Conservation (phyloP, 306 rosid species). For the Cicer chorassanicum region DNA sequence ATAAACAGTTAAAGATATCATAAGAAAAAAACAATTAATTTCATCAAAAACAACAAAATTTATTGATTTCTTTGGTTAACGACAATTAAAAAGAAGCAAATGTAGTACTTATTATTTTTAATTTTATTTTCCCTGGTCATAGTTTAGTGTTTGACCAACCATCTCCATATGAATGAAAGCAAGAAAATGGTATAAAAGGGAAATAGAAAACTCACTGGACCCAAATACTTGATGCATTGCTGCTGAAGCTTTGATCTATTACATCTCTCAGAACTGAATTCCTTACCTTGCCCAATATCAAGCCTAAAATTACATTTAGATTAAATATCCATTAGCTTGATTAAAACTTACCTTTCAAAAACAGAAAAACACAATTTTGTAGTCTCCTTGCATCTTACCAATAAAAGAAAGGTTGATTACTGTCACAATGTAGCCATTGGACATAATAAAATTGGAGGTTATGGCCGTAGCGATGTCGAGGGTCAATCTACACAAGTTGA, state of each 20-base stretch:
- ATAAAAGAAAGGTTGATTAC: conserved; percentile 84
- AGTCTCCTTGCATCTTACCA: conserved; percentile 57
- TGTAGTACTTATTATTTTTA: not conserved
- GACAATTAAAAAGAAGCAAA: no score
- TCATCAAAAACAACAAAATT: no score
- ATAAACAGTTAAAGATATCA: no score
- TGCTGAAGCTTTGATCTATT: conserved; percentile 70
- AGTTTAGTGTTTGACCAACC: not conserved
- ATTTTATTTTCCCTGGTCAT: not conserved
- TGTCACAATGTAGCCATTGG: conserved; percentile 80
- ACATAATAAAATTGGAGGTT: conserved; percentile 88
- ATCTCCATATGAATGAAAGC: not conserved
- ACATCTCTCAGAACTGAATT: conserved; percentile 61
- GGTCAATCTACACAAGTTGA: conserved; percentile 72
- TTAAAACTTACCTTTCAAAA: conserved; percentile 16
- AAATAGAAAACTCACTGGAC: conserved; percentile 67
- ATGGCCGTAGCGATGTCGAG: conserved; percentile 94
- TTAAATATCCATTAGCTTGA: conserved; percentile 22
- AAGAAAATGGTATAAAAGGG: conserved; percentile 29
- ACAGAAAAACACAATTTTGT: conserved; percentile 1
- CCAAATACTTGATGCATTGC: conserved; percentile 88
- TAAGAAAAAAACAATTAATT: no score
- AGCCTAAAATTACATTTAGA: conserved; percentile 61
- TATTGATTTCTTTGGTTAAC: no score
- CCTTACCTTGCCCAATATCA: conserved; percentile 87